Percentiles rank a stretch among this genome's conserved stretches.
phyloP scores from a whole-genome alignment of 2,329 filamentous ascomycete species.

The Trichoderma cornu-damae region DNA sequence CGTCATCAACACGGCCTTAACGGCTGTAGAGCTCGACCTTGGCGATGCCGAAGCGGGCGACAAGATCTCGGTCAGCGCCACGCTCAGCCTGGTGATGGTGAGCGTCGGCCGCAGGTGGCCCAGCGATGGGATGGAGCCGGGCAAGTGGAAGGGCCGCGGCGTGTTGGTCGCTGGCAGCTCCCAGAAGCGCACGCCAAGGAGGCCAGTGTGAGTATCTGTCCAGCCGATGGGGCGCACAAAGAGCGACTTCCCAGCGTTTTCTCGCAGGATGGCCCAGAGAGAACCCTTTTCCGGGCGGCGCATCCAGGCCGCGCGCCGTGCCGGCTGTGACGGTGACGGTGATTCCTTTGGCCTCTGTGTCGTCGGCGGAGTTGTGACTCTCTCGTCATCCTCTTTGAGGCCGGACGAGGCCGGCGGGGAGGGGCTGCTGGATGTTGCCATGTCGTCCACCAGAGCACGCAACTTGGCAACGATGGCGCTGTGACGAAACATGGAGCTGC shows the following conservation, averaged over 20 bases:
- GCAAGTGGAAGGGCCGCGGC: conserved; percentile 35
- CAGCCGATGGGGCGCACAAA: conserved; percentile 51
- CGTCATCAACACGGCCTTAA: conserved; percentile 41
- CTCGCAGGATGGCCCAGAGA: conserved; percentile 48
- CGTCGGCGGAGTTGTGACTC: conserved; percentile 24
- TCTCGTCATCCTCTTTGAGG: background rate
- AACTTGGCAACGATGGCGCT: conserved; percentile 29
- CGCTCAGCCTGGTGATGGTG: conserved; percentile 40
- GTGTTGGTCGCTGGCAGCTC: conserved; percentile 39
- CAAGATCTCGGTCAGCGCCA: conserved; percentile 42
- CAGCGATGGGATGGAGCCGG: conserved; percentile 34
- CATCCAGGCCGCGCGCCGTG: conserved; percentile 23
- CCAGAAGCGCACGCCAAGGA: conserved; percentile 45
- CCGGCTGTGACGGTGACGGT: conserved; percentile 18
- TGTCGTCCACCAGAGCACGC: conserved; percentile 28
- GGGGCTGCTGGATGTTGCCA: conserved; percentile 17
- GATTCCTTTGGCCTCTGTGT: conserved; percentile 23
- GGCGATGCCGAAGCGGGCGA: conserved; percentile 31
- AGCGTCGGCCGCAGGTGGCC: conserved; percentile 37
- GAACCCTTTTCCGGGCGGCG: conserved; percentile 44
- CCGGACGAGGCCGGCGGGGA: conserved; percentile 7
- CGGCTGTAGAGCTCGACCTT: conserved; percentile 36
- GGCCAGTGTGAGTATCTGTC: conserved; percentile 47
- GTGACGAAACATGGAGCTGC: conserved; percentile 24
- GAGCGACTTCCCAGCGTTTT: conserved; percentile 44